These are phyloP conservation scores for Filobasidium wieringae DNA, from an alignment of 768 basidiomycete species.

Conservation along the genomic window DNA sequence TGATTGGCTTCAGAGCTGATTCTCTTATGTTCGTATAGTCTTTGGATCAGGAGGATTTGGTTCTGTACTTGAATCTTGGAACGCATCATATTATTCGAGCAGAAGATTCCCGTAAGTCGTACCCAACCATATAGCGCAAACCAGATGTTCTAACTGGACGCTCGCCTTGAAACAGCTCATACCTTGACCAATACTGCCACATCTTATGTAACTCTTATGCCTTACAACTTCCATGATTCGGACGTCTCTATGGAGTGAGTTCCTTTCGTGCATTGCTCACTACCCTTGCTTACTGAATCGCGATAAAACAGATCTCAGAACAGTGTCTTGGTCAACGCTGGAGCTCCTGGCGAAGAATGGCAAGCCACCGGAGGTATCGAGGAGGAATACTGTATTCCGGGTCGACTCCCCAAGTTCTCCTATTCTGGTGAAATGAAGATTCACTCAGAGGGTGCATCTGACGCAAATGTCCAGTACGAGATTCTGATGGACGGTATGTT, in stretches of 20 bases:
- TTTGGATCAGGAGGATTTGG: slow-evolving; percentile 51
- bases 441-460: slow-evolving; percentile 1
- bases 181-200: slow-evolving; percentile 20
- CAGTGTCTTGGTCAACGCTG: background rate
- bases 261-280: too few species aligned
- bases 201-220: slow-evolving; percentile 47
- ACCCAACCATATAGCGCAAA: slow-evolving; percentile 49
- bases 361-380: background rate
- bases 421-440: slow-evolving; percentile 2
- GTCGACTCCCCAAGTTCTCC: background rate
- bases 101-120: slow-evolving; percentile 55
- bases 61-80: slow-evolving; percentile 56
- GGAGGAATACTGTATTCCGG: background rate
- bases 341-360: slow-evolving; percentile 7
- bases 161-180: background rate
- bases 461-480: background rate
- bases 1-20: background rate
- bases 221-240: slow-evolving; percentile 55
- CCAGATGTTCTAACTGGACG: slow-evolving; percentile 8
- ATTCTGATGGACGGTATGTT: background rate
- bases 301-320: too few species aligned
- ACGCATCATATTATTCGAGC: slow-evolving; percentile 58
- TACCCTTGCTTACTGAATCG: too few species aligned
- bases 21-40: background rate
- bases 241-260: slow-evolving; percentile 52